Evolutionary conservation across 371 early-diverging fungal genomes (phyloP).

Genomic region (Mucor circinelloides): DNA sequence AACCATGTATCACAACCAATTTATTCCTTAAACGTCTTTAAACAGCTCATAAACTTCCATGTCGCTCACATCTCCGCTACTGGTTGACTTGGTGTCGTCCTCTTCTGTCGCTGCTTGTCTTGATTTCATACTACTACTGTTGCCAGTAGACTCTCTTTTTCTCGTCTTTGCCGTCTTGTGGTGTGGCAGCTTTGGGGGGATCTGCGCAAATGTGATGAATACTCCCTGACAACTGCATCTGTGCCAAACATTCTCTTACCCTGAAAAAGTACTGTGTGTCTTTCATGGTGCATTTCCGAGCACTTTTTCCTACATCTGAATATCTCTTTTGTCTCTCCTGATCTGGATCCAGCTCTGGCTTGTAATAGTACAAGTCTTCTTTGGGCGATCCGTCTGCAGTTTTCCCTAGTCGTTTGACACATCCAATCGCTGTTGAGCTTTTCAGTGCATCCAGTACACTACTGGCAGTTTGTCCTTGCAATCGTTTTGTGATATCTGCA

Average conservation of each 20-base stretch:
- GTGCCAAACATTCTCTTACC: slow-evolving; percentile 11
- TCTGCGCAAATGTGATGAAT: slow-evolving; percentile 20
- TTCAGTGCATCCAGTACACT: not conserved
- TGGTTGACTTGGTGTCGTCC: slow-evolving; percentile 16
- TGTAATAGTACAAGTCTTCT: slow-evolving; percentile 55
- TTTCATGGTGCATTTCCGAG: slow-evolving; percentile 56
- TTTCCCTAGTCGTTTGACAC: slow-evolving; percentile 51
- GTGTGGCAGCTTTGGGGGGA: slow-evolving; percentile 54
- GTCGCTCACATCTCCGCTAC: slow-evolving; percentile 23
- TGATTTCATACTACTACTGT: not conserved
- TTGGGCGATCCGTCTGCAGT: slow-evolving; percentile 58
- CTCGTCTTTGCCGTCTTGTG: slow-evolving; percentile 15
- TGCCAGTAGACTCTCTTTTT: not conserved
- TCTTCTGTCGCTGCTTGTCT: not conserved
- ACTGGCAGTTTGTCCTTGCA: not conserved
- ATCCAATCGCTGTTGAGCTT: slow-evolving; percentile 30
- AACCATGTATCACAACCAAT: not conserved
- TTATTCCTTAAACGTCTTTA: slow-evolving; percentile 14
- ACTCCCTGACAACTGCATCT: not conserved
- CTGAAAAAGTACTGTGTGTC: slow-evolving; percentile 60
- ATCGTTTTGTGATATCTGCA: slow-evolving; percentile 5
- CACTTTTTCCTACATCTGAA: slow-evolving; percentile 45
- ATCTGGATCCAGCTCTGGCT: slow-evolving; percentile 44
- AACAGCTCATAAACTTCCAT: slow-evolving; percentile 27
- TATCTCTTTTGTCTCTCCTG: slow-evolving; percentile 27